Conservation (phyloP, 495 filamentous ascomycete genomes). For the Podospora pseudoanserina region DNA sequence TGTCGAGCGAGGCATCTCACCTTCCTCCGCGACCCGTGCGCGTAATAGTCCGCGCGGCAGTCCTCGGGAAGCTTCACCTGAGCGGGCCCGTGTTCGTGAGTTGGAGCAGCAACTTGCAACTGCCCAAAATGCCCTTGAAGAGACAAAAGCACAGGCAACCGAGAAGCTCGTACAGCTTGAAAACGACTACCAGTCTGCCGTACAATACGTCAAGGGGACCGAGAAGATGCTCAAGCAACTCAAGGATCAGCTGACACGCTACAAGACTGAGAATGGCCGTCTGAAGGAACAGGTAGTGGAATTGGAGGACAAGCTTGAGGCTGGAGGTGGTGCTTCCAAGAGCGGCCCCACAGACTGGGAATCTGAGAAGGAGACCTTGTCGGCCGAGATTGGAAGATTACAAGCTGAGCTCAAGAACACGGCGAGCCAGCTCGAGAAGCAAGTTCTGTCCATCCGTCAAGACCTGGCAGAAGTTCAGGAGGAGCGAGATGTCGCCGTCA, state of each 20-base stretch:
- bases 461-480: slow-evolving; percentile 60
- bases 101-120: slow-evolving; percentile 85
- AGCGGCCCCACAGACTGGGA: slow-evolving; percentile 64
- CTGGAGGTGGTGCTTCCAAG: slow-evolving; percentile 32
- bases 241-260: slow-evolving; percentile 89
- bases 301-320: slow-evolving; percentile 48
- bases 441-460: slow-evolving; percentile 61
- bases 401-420: slow-evolving; percentile 65
- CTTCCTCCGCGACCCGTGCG: slow-evolving; percentile 50
- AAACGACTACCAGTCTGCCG: slow-evolving; percentile 96
- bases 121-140: slow-evolving; percentile 74
- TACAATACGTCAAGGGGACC: slow-evolving; percentile 98
- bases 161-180: slow-evolving; percentile 91
- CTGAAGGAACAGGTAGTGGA: slow-evolving; percentile 75
- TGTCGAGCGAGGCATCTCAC: slow-evolving; percentile 75
- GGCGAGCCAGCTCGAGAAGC: slow-evolving; percentile 62
- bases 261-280: slow-evolving; percentile 79
- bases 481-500: slow-evolving; percentile 63
- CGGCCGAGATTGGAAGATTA: slow-evolving; percentile 69
- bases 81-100: slow-evolving; percentile 76
- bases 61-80: slow-evolving; percentile 74
- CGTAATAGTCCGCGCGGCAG: slow-evolving; percentile 43
- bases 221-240: slow-evolving; percentile 99
- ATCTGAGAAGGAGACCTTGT: slow-evolving; percentile 65
- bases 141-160: slow-evolving; percentile 71